phyloP scores from a whole-genome alignment of 305 asterid genomes.

The Petunia hybrid region DNA sequence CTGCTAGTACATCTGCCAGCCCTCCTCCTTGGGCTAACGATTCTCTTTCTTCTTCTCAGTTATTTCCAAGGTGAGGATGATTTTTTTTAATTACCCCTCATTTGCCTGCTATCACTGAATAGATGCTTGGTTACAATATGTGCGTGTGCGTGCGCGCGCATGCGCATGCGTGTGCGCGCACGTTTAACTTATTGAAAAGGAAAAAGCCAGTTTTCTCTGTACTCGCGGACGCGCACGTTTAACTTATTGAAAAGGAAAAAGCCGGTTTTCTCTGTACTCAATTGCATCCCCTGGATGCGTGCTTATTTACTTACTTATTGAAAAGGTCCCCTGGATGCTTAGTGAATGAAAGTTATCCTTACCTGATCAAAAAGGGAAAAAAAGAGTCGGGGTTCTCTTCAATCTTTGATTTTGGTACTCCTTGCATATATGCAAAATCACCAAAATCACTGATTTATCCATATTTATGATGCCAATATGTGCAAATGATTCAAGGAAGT shows the following conservation, averaged over 20 bases:
- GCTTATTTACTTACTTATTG: too few species aligned
- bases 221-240: too few species aligned
- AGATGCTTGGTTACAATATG: constrained; percentile 3
- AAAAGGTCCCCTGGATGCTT: too few species aligned
- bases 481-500: constrained; percentile 17
- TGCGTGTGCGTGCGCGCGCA: too few species aligned
- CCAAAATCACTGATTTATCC: background rate
- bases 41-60: constrained; percentile 49
- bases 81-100: background rate
- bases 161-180: too few species aligned
- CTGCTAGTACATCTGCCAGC: constrained; percentile 56
- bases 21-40: constrained; percentile 66
- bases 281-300: too few species aligned
- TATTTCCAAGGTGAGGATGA: constrained; percentile 47
- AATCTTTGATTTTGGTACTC: background rate
- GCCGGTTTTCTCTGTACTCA: too few species aligned
- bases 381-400: constrained; percentile 13
- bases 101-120: background rate
- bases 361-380: background rate
- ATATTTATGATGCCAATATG: constrained; percentile 18
- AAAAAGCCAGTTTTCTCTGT: too few species aligned
- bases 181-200: constrained; percentile 20
- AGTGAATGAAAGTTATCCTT: too few species aligned
- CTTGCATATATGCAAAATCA: constrained; percentile 2
- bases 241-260: constrained; percentile 14